phyloP scores from a whole-genome alignment of 2,329 filamentous ascomycete species.

The Alternaria sp. region DNA sequence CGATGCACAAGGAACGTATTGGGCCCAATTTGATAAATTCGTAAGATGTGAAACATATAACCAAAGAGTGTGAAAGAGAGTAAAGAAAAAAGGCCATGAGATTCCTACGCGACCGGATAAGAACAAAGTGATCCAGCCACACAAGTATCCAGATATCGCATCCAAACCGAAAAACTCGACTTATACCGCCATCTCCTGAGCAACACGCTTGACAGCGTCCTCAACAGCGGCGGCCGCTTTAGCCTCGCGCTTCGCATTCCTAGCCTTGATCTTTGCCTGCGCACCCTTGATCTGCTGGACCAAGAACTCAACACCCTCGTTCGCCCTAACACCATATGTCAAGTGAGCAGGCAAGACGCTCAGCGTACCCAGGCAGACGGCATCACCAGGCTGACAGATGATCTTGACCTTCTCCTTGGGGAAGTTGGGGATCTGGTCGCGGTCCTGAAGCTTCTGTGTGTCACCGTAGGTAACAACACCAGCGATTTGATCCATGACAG shows the following conservation, averaged over 20 bases:
- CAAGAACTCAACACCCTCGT: constrained; percentile 42
- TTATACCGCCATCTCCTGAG: constrained; percentile 9
- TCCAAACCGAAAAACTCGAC: not conserved
- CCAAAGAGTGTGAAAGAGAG: not conserved
- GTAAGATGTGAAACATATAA: constrained; percentile 1
- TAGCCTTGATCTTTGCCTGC: constrained; percentile 41
- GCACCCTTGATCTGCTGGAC: constrained; percentile 36
- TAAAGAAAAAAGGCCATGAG: not conserved
- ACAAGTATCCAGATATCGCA: not conserved
- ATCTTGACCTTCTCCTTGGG: constrained; percentile 57
- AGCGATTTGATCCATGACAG: constrained; percentile 46
- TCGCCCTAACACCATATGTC: constrained; percentile 40
- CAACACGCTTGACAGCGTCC: constrained; percentile 6
- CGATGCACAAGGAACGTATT: not conserved
- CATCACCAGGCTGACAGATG: constrained; percentile 61
- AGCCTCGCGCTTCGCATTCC: constrained; percentile 36
- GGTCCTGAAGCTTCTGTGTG: constrained; percentile 54
- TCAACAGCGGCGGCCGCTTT: constrained; percentile 9
- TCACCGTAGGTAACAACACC: constrained; percentile 58
- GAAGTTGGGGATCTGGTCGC: constrained; percentile 53
- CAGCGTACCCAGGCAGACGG: constrained; percentile 60
- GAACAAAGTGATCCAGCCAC: constrained; percentile 13
- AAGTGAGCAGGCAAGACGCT: constrained; percentile 43
- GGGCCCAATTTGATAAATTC: constrained; percentile 2
- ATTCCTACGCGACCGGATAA: not conserved